A percentile compares a stretch with the other conserved stretches of the same genome.
phyloP scores from a whole-genome alignment of 768 basidiomycete genomes.

The Tricholoma sp. region DNA sequence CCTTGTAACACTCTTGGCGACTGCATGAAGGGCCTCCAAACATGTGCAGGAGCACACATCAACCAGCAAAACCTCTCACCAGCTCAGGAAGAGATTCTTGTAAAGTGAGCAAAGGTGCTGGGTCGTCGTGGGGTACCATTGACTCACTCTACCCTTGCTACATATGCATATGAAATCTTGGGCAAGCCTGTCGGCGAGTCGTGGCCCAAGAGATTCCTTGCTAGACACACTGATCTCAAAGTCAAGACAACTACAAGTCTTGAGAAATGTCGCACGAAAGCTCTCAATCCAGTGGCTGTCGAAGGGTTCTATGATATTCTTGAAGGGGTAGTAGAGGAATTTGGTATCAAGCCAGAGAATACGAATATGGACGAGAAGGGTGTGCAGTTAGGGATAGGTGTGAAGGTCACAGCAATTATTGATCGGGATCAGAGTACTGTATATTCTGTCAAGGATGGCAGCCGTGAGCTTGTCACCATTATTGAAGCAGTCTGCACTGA shows the following conservation, averaged over 20 bases:
- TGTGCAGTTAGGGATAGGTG: constrained; percentile 22
- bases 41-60: constrained; percentile 11
- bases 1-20: constrained; percentile 1
- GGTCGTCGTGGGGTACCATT: constrained; percentile 16
- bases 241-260: background rate
- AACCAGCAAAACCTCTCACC: constrained; percentile 11
- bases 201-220: constrained; percentile 13
- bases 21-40: constrained; percentile 3
- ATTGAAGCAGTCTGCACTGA: constrained; percentile 40
- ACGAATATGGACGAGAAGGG: constrained; percentile 20
- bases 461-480: constrained; percentile 11
- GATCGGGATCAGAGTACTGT: constrained; percentile 13
- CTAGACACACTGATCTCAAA: constrained; percentile 16
- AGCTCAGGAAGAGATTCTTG: constrained; percentile 15
- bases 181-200: constrained; percentile 10
- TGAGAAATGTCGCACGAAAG: background rate
- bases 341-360: background rate
- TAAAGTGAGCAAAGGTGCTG: constrained; percentile 18
- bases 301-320: constrained; percentile 1
- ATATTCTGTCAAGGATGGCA: constrained; percentile 22
- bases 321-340: background rate
- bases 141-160: background rate
- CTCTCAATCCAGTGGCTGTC: background rate
- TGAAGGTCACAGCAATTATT: constrained; percentile 8
- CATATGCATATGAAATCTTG: constrained; percentile 9